Evolutionary conservation across 2,329 filamentous ascomycete genomes (phyloP).

Genomic region (Microdochium paspali): DNA sequence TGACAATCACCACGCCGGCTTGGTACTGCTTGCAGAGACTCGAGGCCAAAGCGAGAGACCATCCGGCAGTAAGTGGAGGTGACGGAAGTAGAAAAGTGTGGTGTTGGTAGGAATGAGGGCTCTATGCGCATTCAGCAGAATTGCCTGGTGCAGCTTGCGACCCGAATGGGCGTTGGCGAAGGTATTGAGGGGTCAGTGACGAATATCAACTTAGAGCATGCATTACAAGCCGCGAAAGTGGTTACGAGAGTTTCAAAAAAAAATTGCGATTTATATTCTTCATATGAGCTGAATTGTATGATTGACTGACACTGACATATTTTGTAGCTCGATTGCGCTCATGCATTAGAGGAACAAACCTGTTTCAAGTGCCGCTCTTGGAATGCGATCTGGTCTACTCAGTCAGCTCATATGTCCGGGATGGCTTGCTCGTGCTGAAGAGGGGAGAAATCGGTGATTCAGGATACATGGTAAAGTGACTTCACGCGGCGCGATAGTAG

Average conservation of each 20-base stretch:
- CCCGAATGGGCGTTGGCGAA: not conserved
- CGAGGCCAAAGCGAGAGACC: too few species aligned
- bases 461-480: conserved; percentile 1
- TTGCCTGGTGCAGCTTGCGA: not conserved
- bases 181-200: not conserved
- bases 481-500: conserved; percentile 1
- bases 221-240: not conserved
- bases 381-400: too few species aligned
- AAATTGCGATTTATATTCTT: not conserved
- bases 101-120: not conserved
- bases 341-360: too few species aligned
- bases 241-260: not conserved
- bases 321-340: too few species aligned
- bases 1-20: not conserved
- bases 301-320: too few species aligned
- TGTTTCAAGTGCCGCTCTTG: too few species aligned
- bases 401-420: not conserved
- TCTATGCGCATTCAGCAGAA: not conserved
- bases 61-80: too few species aligned
- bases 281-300: too few species aligned
- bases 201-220: not conserved
- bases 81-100: not conserved
- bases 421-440: not conserved
- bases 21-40: too few species aligned
- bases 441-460: not conserved